Evolutionary conservation across 768 basidiomycete species (phyloP).

Genomic region (Mycena galericulata): DNA sequence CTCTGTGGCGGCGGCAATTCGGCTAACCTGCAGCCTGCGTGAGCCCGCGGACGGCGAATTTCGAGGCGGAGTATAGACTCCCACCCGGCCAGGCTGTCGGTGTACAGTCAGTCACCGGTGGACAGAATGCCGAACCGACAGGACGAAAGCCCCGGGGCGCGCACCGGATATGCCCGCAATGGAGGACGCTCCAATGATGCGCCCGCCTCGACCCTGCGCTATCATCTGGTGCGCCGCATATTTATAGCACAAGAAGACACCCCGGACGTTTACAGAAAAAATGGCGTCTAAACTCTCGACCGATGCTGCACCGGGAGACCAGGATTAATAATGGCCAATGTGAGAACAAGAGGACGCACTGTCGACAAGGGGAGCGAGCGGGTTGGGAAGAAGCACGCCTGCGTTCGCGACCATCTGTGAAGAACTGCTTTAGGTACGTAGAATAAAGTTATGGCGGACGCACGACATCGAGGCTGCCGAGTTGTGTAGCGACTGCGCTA

Average conservation of each 20-base stretch:
- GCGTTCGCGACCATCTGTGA: constrained; percentile 39
- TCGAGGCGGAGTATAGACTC: constrained; percentile 43
- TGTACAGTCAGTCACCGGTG: neutral
- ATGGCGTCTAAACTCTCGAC: constrained; percentile 30
- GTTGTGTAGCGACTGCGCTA: constrained; percentile 35
- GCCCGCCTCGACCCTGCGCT: constrained; percentile 24
- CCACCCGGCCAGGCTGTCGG: neutral
- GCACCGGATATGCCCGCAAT: constrained; percentile 42
- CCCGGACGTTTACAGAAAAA: constrained; percentile 37
- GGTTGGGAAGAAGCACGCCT: constrained; percentile 16
- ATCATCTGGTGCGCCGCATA: constrained; percentile 41
- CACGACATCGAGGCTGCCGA: constrained; percentile 49
- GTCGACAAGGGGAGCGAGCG: neutral
- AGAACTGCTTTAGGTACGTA: neutral
- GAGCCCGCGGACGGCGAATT: constrained; percentile 51
- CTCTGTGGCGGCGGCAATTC: too few species aligned
- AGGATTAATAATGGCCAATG: neutral
- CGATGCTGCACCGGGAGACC: neutral
- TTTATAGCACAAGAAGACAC: constrained; percentile 39
- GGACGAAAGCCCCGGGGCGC: neutral
- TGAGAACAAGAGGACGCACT: neutral
- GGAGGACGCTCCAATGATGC: constrained; percentile 44
- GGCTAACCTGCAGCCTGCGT: constrained; percentile 44
- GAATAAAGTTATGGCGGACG: constrained; percentile 8
- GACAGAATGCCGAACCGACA: neutral